Conservation (phyloP, 2,329 filamentous ascomycete genomes). For the Phymatotrichopsis omnivora region DNA sequence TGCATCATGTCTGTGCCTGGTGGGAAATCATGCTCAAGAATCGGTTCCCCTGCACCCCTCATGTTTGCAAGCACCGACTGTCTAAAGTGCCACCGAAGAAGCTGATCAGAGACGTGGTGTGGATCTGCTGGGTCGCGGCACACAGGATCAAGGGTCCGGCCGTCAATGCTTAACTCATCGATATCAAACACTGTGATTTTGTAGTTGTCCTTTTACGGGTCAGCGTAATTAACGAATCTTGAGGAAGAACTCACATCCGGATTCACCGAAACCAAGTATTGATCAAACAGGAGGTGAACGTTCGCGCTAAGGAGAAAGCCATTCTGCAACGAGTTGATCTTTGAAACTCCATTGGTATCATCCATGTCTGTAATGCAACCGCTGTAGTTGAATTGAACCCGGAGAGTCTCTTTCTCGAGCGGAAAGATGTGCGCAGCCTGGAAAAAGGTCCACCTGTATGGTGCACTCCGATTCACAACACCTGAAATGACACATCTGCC, state of each 20-base stretch:
- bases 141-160: constrained; percentile 12
- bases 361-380: constrained; percentile 15
- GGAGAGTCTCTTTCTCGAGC: constrained; percentile 1
- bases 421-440: constrained; percentile 16
- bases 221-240: no score
- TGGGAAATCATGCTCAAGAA: no score
- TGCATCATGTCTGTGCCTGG: no score
- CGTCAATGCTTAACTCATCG: constrained; percentile 9
- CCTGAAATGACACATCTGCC: constrained; percentile 15
- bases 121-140: no score
- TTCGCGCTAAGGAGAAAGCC: constrained; percentile 6
- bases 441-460: constrained; percentile 4
- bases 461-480: constrained; percentile 8
- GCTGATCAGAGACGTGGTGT: no score
- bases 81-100: no score
- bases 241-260: constrained; percentile 17
- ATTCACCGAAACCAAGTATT: constrained; percentile 17
- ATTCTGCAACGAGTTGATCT: constrained; percentile 19
- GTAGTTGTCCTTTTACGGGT: constrained; percentile 13
- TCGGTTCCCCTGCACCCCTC: no score
- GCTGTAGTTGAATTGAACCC: constrained; percentile 5
- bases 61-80: no score
- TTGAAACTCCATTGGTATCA: constrained; percentile 5
- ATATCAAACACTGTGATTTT: constrained; percentile 12
- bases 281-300: constrained; percentile 8